Percentiles rank a stretch among this genome's conserved stretches.
Conservation (phyloP, 441 rosid genomes). For the Omphalea diandra region DNA sequence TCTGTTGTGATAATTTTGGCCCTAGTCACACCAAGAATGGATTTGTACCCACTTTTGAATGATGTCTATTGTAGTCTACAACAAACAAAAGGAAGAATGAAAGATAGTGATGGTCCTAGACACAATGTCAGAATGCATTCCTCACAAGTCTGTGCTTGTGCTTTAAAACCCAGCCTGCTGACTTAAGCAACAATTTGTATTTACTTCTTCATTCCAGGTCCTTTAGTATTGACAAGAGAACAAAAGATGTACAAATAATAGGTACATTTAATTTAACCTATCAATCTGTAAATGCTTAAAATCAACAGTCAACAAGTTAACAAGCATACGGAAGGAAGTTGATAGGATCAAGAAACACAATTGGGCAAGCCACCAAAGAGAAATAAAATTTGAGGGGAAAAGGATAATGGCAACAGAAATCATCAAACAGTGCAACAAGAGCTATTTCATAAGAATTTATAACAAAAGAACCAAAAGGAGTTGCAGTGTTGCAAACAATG, state of each 20-base stretch:
- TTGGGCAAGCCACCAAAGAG: not conserved
- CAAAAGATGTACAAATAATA: not conserved
- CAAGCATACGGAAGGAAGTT: slow-evolving; percentile 15
- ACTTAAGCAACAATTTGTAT: not conserved
- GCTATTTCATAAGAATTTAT: slow-evolving; percentile 16
- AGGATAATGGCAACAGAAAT: slow-evolving; percentile 1
- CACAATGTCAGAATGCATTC: not conserved
- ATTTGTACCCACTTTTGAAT: slow-evolving; percentile 1
- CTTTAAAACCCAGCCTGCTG: not conserved
- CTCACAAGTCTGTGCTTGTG: not conserved
- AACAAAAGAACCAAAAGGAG: slow-evolving; percentile 6
- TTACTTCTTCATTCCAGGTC: not conserved
- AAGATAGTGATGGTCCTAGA: not conserved
- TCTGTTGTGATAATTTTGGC: not conserved
- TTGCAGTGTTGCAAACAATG: slow-evolving; percentile 13
- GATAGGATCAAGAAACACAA: not conserved
- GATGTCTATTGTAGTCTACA: not conserved
- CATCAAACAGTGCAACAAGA: slow-evolving; percentile 5
- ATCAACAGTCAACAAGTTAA: not conserved
- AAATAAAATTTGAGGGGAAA: not conserved
- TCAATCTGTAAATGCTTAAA: not conserved
- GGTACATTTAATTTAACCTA: not conserved
- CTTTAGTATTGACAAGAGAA: not conserved
- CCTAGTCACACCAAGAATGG: not conserved
- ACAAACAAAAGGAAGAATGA: not conserved